A percentile compares a stretch with the other conserved stretches of the same genome.
Conservation (phyloP, 108 stramenopile genomes). For the Fragilaria crotonensis region DNA sequence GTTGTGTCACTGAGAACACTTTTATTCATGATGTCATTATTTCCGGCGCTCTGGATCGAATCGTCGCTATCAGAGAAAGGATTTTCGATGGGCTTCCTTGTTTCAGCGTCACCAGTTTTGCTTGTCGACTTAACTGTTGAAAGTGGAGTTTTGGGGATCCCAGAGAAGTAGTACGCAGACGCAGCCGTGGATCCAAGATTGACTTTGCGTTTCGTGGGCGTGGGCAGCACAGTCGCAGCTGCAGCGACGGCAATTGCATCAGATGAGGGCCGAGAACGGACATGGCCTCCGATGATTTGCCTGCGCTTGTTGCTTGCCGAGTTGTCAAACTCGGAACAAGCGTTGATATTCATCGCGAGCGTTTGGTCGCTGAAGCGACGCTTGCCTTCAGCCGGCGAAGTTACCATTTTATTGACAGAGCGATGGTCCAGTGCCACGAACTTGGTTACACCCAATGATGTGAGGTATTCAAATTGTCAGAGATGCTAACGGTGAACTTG, state of each 20-base stretch:
- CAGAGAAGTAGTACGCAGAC: constrained; percentile 41
- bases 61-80: not conserved
- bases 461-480: too few relatives aligned
- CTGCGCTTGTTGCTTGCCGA: not conserved
- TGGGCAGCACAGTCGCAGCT: not conserved
- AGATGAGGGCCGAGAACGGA: not conserved
- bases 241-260: not conserved
- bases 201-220: constrained; percentile 15
- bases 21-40: constrained; percentile 34
- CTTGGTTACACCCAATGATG: too few relatives aligned
- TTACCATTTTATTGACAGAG: too few relatives aligned
- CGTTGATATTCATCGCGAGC: not conserved
- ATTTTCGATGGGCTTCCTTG: not conserved
- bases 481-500: too few relatives aligned
- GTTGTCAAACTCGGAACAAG: not conserved
- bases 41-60: constrained; percentile 6
- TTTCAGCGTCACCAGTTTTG: not conserved
- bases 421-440: too few relatives aligned
- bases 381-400: too few relatives aligned
- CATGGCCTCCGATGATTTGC: not conserved
- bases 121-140: constrained; percentile 8
- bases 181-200: constrained; percentile 28
- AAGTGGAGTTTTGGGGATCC: constrained; percentile 26
- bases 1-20: constrained; percentile 70
- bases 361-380: not conserved